These are phyloP conservation scores for Calvatia gigantea DNA, from an alignment of 768 basidiomycete species.

Conservation along the genomic window DNA sequence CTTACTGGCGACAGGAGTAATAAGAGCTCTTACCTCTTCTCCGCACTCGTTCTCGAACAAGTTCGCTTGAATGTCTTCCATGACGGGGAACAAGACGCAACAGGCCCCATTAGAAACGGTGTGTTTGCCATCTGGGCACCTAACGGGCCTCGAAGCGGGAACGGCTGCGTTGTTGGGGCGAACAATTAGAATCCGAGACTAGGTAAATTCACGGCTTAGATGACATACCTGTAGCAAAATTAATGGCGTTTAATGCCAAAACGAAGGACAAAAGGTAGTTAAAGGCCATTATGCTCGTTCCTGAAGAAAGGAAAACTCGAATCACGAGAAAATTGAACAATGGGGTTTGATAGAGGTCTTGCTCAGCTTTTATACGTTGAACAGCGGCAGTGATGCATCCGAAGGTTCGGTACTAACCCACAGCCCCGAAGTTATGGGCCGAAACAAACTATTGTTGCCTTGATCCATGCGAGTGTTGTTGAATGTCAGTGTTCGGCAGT, in stretches of 20 bases:
- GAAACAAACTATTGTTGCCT: neutral
- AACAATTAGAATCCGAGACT: neutral
- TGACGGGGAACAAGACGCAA: conserved; percentile 36
- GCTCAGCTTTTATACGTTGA: conserved; percentile 6
- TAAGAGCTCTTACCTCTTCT: conserved; percentile 1
- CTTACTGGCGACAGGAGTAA: neutral
- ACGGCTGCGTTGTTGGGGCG: neutral
- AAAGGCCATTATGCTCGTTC: conserved; percentile 8
- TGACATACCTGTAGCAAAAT: neutral
- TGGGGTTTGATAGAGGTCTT: neutral
- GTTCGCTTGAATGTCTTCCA: conserved; percentile 35
- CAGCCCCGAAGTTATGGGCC: neutral
- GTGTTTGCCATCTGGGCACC: conserved; percentile 23
- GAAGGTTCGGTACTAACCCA: neutral
- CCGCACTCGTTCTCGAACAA: conserved; percentile 35
- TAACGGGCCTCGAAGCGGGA: neutral
- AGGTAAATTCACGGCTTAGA: neutral
- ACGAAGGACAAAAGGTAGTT: conserved; percentile 2
- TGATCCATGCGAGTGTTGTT: neutral
- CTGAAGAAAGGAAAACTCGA: neutral
- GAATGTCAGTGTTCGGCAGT: neutral
- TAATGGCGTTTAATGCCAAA: neutral
- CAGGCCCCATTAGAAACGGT: conserved; percentile 30
- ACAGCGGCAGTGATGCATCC: neutral
- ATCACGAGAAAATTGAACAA: neutral